Base-by-base conservation (phyloP, 345 rosid genomes). In the Mallotus nudiflorus region DNA sequence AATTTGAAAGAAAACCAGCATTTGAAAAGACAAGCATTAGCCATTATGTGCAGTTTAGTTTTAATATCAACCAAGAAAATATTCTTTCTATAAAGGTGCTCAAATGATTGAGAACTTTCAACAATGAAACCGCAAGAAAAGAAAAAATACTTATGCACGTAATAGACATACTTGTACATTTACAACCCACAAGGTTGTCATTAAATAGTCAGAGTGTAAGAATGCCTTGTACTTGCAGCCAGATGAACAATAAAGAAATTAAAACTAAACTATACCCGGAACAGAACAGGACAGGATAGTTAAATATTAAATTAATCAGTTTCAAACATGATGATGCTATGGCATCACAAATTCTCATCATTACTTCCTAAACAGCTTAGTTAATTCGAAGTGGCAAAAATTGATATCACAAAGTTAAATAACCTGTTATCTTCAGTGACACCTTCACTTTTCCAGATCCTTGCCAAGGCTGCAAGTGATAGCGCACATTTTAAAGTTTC, bases 341-440 rank as follows among this genome's bases (percentile, higher is more conserved):
- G 59, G 7, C 6, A 25, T 55, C 33, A 55, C 8, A 6, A 6
- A 29, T 12, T 35, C 31, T 56, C 31, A 65, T 12, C 27, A 37
- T 18, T 6, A 39, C 31, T 48, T 44, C 51, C 1, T 13, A 25
- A n/a, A n/a, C n/a, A n/a, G n/a, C n/a, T n/a, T n/a, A n/a, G n/a
- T n/a, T n/a, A 51, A 51, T 5, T 19, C 12, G 44, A n/a, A 44
- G 3, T 8, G 14, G 24, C 45, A 22, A 19, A 15, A 29, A 24
- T 5, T 61, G 15, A 35, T n/a, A 19, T 31, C 14, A 27, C 6
- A 54, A 13, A 50, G 54, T 1, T 65, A 51, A 42, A n/a, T n/a
- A n/a, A 95, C 97, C 92, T 92, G 83, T 95, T 95, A 81, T 90
- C 98, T n/a, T 88, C 96, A 33, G 88, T 92, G 69, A 90, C 92